A percentile compares a stretch with the other conserved stretches of the same genome.
Conservation (phyloP, 441 rosid genomes). For the Brassica hybrid region DNA sequence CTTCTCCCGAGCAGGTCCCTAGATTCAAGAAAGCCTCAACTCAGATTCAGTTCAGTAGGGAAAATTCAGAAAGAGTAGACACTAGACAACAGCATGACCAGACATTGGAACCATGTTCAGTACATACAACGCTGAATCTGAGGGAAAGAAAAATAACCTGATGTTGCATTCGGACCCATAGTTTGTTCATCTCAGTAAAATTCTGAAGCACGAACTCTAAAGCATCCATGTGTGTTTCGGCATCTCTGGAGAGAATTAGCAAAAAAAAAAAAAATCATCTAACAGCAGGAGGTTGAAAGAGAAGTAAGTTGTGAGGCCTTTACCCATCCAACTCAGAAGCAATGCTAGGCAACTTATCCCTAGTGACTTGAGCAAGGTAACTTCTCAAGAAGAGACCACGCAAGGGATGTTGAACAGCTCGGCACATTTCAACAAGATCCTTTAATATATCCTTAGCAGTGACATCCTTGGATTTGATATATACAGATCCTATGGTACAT, state of each 20-base stretch:
- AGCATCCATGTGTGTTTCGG: slow-evolving; percentile 64
- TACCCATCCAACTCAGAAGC: slow-evolving; percentile 72
- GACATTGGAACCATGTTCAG: slow-evolving; percentile 54
- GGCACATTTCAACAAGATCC: slow-evolving; percentile 89
- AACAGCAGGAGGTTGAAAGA: slow-evolving; percentile 9
- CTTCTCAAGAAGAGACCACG: slow-evolving; percentile 87
- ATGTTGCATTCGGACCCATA: slow-evolving; percentile 90
- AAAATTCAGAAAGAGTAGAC: slow-evolving; percentile 58
- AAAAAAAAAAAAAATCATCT: not conserved
- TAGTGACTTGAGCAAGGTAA: slow-evolving; percentile 76
- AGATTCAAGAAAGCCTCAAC: slow-evolving; percentile 71
- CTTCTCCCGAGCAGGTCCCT: slow-evolving; percentile 86
- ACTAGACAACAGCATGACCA: slow-evolving; percentile 62
- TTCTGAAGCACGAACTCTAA: slow-evolving; percentile 78
- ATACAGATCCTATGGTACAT: slow-evolving; percentile 79
- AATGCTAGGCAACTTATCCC: slow-evolving; percentile 75
- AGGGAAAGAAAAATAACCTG: slow-evolving; percentile 70
- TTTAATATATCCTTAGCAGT: slow-evolving; percentile 75
- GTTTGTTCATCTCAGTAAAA: slow-evolving; percentile 83
- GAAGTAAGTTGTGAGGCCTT: slow-evolving; percentile 29
- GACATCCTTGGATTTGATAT: slow-evolving; percentile 76
- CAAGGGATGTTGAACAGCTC: slow-evolving; percentile 79
- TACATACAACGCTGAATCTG: slow-evolving; percentile 41
- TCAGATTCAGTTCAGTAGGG: slow-evolving; percentile 58
- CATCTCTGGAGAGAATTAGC: slow-evolving; percentile 53